Base-by-base conservation (phyloP, 1,284 basidiomycete species). In the Athelia sp. region DNA sequence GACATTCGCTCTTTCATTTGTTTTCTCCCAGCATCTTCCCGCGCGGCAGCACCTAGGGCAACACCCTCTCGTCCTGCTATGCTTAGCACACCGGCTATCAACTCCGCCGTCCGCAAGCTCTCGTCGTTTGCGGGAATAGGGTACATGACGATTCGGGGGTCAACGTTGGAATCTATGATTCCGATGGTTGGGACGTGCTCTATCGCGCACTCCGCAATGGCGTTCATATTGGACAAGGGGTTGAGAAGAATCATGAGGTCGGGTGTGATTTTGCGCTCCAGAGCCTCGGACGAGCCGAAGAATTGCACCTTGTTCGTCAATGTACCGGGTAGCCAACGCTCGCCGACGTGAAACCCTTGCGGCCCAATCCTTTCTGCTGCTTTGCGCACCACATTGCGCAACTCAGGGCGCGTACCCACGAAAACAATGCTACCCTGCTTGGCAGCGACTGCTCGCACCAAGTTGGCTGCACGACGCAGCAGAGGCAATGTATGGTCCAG, bases 81-180 rank as follows among this genome's bases (percentile, higher is more conserved):
- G 57, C 92, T 93, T 47, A 99, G 74, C 8, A 98, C 82, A 21
- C 94, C 95, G 2, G 88, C 82, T 54, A 99, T 81, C 31, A 99
- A 74, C 63, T 98, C 95, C 42, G 92, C 89, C 17, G 93, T 90
- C 48, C 94, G 82, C 9, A 88, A 79, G 63, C 86, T 92, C 70
- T 98, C 96, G 71, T 98, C 96, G 68, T 99, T 99, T 34, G 93
- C 95, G 1, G 95, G 96, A 60, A 99, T 98, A 31, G 97, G 89
- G 69, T 98, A 99, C 77, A 98, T 98, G 52, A 99, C 95, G 32
- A 94, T 77, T 17, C 97, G 84, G 4, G 97, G 97, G 69, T 99
- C 97, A 35, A 87, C 90, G 65, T 99, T 93, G 23, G 93, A 91
- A 70, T 99, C 97, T 52, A 95, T 82, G 55, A 99, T 86, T 23